These are phyloP conservation scores for Nemania sp. DNA, from an alignment of 2,329 filamentous ascomycete species.

Conservation along the genomic window DNA sequence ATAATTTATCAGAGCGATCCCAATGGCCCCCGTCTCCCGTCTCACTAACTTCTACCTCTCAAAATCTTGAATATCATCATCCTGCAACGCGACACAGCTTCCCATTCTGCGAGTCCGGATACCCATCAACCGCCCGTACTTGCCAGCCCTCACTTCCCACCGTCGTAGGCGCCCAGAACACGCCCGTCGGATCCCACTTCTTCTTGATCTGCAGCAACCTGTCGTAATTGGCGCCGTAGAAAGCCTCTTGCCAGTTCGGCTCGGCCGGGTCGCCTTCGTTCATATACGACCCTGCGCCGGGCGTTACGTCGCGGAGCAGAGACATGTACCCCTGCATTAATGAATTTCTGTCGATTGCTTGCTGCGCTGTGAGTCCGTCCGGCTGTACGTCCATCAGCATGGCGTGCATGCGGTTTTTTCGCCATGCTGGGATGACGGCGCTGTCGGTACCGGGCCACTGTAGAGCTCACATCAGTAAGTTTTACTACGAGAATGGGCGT, in stretches of 20 bases:
- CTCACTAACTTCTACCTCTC: too few relatives aligned
- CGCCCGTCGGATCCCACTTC: constrained; percentile 48
- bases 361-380: constrained; percentile 27
- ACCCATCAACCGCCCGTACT: constrained; percentile 33
- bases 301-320: constrained; percentile 42
- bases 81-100: constrained; percentile 26
- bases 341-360: constrained; percentile 32
- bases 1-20: too few relatives aligned
- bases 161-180: constrained; percentile 53
- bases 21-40: too few relatives aligned
- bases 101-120: constrained; percentile 33
- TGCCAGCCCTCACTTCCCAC: constrained; percentile 58
- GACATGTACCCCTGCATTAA: constrained; percentile 34
- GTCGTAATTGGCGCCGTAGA: constrained; percentile 52
- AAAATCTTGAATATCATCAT: too few relatives aligned
- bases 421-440: constrained; percentile 50
- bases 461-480: background rate
- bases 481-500: background rate
- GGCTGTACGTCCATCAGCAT: constrained; percentile 39
- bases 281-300: constrained; percentile 51
- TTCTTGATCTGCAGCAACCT: constrained; percentile 51
- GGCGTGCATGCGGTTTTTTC: constrained; percentile 42
- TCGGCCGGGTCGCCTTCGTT: constrained; percentile 58
- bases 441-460: constrained; percentile 38
- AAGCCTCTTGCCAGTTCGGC: constrained; percentile 49